Evolutionary conservation across 2,329 filamentous ascomycete species (phyloP), one percentile per base, ranked within the genome.

Genomic region (Stromatinia cepivora): DNA sequence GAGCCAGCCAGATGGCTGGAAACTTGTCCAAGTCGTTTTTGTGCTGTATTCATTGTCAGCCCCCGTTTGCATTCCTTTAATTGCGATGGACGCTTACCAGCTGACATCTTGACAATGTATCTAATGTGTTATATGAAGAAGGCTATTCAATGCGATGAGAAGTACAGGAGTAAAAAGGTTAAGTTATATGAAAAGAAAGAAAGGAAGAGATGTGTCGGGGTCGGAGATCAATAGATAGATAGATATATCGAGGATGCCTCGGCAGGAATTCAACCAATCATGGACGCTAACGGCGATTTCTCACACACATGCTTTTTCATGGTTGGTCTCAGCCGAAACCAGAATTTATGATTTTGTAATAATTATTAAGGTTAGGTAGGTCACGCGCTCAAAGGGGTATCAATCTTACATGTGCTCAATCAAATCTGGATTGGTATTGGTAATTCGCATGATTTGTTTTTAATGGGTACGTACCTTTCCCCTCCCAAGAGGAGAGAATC

Each of bases 1-100:
- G 79, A 78, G 72, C 82, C 82, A 70, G 81, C 76, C 77, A 90
- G 81, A 83, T 90, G 88, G 82, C 83, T 84, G 72, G 86, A 87
- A 76, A 90, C 84, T 76, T 88, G 86, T 66, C 83, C 71, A 62
- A 79, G 76, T 58, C 78, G 75, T 62, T 75, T 72, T 63, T 77
- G 74, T 72, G 77, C 78, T 79, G 57, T 68, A 46, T 48, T 50
- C 39, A 52, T 34, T 62, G 70, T 77, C 70, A 77, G 75, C 71
- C 52, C 54, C 73, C 54, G 66, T 56, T 50, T 69, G 28, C 59
- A 48, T 67, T 58, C 56, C 57, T 34, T 28, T 31, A 15, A 28
- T 59, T 52, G 63, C n/a, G 34, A 56, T 53, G 45, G n/a, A 31
- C 25, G 65, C 73, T 58, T 67, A 76, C 75, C 75, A 65, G 73